Base-by-base conservation (phyloP, 129 eudicot genomes). In the Deinandra increscens region DNA sequence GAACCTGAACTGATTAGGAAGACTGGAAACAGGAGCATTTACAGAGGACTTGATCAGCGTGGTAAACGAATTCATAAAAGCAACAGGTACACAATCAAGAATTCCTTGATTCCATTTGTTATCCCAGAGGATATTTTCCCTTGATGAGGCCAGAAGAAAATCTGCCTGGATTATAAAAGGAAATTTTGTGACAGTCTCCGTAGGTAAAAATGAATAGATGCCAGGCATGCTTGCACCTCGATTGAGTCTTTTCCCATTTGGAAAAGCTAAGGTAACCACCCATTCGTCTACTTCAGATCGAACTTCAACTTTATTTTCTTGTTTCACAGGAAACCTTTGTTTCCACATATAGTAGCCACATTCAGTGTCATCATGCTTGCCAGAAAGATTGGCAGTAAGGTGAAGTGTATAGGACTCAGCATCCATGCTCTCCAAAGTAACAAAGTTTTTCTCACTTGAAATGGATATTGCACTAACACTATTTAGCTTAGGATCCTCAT, bases 161-260 rank as follows among this genome's bases (percentile, higher is more conserved):
- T 86, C 91, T 8, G 91, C 91, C 58, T 86, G 91, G 19, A 83
- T 83, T 37, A 86, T 78, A 69, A 86, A 86, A 0, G 91, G 91
- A 50, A 86, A 78, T 37, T 86, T 86, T 17, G 91, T 86, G 0
- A 80, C 76, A 23, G 79, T 83, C 60, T 83, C 91, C 0, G 91
- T 86, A 1, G 88, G 91, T 45, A 86, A 56, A 70, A 86, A 86
- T 0, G 88, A 79, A 43, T 80, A 86, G 5, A 86, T 80, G 7
- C 91, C 91, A 54, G 86, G 81, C 1, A 78, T 62, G 31, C 41
- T 75, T 44, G 51, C 56, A 36, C 88, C 85, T 75, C 86, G 18
- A 3, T 71, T 58, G 14, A 86, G 84, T 41, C 91, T 86, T 38
- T 71, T 38, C 38, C 84, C 86, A 17, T 8, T 53, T 41, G 88